Evolutionary conservation across 805 yeast species (phyloP), one percentile per base, ranked within the genome.

Genomic region (Pichia manshurica): DNA sequence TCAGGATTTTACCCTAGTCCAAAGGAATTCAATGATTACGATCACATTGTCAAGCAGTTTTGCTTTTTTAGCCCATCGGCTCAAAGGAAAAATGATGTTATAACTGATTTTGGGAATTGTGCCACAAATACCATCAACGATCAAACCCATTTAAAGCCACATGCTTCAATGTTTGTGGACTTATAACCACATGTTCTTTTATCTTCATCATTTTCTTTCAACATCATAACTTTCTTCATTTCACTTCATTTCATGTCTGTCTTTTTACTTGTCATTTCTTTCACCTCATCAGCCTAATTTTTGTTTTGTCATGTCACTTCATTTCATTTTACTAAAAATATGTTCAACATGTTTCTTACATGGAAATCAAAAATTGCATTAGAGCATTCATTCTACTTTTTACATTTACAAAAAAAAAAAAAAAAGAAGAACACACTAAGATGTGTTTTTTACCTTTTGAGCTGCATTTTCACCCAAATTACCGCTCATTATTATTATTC

Each of bases 1-100:
- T 39, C 29, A 12, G 48, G 52, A 31, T 54, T 57, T 41, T 52
- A 45, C 38, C 39, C 49, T 12, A 41, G 44, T 10, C 42, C 54
- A 20, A 37, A 28, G 19, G 35, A 35, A 25, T 31, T 17, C 8
- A 43, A n/a, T 16, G 53, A 49, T 49, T 49, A 49, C 46, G 50
- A 49, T 36, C 19, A 36, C 23, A 34, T 49, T 2, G 28, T 49
- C 15, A 44, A 49, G 35, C 32, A 47, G 17, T 49, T 39, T 21
- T 49, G 53, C 21, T 49, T 48, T 35, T 43, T 39, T 22, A 32
- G 10, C 10, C 7, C 29, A 7, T 25, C 29, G 10, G 29, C 7
- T 25, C 17, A 21, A 15, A 29, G 39, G 20, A 16, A 25, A 21
- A 23, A 23, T 19, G 21, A 22, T 1, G 40, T 17, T 16, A 25